phyloP scores from a whole-genome alignment of 1,139 yeast genomes.

The Debaryomyces psychrophilus region DNA sequence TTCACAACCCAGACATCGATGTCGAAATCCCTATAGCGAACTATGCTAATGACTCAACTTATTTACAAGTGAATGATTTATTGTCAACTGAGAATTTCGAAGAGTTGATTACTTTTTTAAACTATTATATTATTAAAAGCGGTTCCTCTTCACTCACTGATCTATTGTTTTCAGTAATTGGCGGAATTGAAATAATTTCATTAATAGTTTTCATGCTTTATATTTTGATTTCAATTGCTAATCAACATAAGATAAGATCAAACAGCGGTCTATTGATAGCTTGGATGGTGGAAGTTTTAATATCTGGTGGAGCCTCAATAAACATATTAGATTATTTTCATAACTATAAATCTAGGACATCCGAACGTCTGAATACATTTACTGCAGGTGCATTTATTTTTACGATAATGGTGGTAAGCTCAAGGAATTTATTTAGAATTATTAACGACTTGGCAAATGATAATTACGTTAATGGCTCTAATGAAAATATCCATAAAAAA shows the following conservation, averaged over 20 bases:
- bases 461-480: conserved; percentile 18
- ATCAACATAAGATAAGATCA: conserved; percentile 60
- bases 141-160: conserved; percentile 14
- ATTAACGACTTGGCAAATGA: conserved; percentile 25
- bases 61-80: neutral
- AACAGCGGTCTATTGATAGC: conserved; percentile 64
- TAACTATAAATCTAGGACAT: conserved; percentile 30
- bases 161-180: conserved; percentile 14
- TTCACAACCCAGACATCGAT: conserved; percentile 19
- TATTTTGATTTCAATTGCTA: conserved; percentile 51
- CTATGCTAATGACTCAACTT: neutral
- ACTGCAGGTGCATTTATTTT: conserved; percentile 30
- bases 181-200: conserved; percentile 12
- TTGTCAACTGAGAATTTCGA: neutral
- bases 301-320: conserved; percentile 60
- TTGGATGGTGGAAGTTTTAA: conserved; percentile 51
- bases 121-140: conserved; percentile 26
- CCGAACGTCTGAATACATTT: conserved; percentile 35
- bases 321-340: conserved; percentile 26
- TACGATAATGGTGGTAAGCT: conserved; percentile 32
- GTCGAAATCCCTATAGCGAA: neutral
- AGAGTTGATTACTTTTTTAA: conserved; percentile 18
- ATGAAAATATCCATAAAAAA: conserved; percentile 26
- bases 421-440: conserved; percentile 34
- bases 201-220: conserved; percentile 18